phyloP scores from a whole-genome alignment of 805 yeast genomes.

The Yarrowia osloensis region DNA sequence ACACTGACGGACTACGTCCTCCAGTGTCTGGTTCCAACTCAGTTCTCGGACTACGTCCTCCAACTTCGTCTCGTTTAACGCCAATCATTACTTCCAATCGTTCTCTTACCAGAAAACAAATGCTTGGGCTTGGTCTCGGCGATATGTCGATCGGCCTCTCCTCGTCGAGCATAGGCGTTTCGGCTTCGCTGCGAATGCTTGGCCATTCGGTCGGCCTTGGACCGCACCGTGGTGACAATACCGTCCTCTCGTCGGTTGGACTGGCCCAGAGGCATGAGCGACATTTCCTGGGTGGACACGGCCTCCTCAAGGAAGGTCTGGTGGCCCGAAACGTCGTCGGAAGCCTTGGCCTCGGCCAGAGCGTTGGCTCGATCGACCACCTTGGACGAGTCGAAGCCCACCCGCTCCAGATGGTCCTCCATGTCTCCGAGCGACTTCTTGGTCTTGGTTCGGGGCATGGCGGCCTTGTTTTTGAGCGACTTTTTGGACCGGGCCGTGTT shows the following conservation, averaged over 20 bases:
- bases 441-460: conserved; percentile 84
- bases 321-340: conserved; percentile 59
- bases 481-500: conserved; percentile 84
- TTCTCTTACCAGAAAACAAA: conserved; percentile 94
- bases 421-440: conserved; percentile 62
- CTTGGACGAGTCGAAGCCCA: conserved; percentile 82
- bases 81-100: conserved; percentile 88
- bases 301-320: conserved; percentile 65
- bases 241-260: conserved; percentile 74
- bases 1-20: background rate
- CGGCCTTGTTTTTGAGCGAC: conserved; percentile 79
- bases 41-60: background rate
- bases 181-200: conserved; percentile 92
- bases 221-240: conserved; percentile 79
- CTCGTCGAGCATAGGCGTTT: conserved; percentile 86
- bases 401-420: conserved; percentile 85
- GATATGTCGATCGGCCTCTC: conserved; percentile 93
- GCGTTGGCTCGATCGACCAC: conserved; percentile 55
- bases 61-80: conserved; percentile 51
- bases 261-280: conserved; percentile 58
- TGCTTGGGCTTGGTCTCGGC: conserved; percentile 89
- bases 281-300: conserved; percentile 41
- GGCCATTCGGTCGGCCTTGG: conserved; percentile 82
- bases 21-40: too few species aligned
- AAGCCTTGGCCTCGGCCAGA: conserved; percentile 40